A percentile compares a stretch with the other conserved stretches of the same genome.
phyloP scores from a whole-genome alignment of 1,284 basidiomycete genomes.

The Thelephora terrestris region DNA sequence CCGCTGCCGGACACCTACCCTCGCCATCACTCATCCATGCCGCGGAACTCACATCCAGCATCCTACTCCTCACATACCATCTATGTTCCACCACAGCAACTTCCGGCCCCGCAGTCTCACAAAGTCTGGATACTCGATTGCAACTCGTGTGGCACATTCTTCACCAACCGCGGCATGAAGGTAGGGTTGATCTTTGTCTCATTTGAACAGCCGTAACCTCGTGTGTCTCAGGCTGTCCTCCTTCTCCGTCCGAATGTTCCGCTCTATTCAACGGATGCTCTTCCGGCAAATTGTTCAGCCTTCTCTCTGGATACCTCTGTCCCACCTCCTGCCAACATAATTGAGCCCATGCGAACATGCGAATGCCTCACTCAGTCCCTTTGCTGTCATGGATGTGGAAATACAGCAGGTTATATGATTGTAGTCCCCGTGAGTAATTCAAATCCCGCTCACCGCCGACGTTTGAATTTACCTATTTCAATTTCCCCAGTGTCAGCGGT shows the following conservation, averaged over 20 bases:
- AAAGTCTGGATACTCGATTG: constrained; percentile 79
- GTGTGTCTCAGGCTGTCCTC: constrained; percentile 55
- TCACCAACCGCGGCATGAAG: constrained; percentile 83
- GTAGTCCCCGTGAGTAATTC: constrained; percentile 43
- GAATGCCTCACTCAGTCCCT: constrained; percentile 67
- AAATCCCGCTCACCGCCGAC: constrained; percentile 6
- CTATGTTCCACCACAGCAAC: background rate
- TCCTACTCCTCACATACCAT: background rate
- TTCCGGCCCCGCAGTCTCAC: constrained; percentile 22
- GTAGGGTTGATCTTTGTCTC: constrained; percentile 26
- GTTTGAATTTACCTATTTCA: background rate
- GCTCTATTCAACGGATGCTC: constrained; percentile 75
- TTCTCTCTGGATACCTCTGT: constrained; percentile 35
- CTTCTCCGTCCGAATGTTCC: constrained; percentile 75
- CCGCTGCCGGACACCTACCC: background rate
- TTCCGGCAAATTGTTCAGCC: constrained; percentile 68
- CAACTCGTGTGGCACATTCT: constrained; percentile 59
- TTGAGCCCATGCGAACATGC: constrained; percentile 40
- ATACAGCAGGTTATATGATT: constrained; percentile 69
- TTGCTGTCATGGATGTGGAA: constrained; percentile 75
- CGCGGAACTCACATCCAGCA: background rate
- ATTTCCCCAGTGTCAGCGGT: constrained; percentile 44
- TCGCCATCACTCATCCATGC: too few species aligned
- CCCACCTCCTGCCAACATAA: constrained; percentile 17
- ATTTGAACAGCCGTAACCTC: constrained; percentile 3